Base-by-base conservation (phyloP, 2,329 filamentous ascomycete genomes). In the Domatiomyces catenatus region DNA sequence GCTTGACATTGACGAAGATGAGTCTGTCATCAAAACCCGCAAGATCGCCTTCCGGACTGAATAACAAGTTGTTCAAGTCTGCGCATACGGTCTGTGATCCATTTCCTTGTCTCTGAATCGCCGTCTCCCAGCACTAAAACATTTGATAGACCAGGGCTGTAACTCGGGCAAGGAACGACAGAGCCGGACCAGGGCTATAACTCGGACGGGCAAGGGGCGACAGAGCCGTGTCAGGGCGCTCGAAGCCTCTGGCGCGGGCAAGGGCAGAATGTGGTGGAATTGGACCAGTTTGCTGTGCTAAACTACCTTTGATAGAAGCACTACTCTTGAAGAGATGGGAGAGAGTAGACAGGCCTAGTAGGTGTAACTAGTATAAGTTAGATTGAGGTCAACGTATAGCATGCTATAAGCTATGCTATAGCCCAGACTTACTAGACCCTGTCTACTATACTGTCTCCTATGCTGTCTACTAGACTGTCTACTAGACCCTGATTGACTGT, bases 1-100 rank as follows among this genome's bases (percentile, higher is more conserved):
- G 53, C 57, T 81, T 52, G 72, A 75, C 18, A 67, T 64, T 5
- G 59, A 67, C 42, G 69, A 71, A 54, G 60, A 65, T 15, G 62
- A 69, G 52, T 66, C 66, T 10, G 59, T 61, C 24, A 62, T 67
- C 50, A 67, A 64, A 61, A 61, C 59, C 8, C 63, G 70, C 15
- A 53, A 67, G 54, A 61, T 62, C 8, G 65, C 67, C 17, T 72
- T 71, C 61, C 66, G 66, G 54, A 54, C 53, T 42, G 58, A 52
- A 22, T 48, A 53, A 42, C 47, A 24, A 28, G n/a, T 51, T 32
- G 28, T 42, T 47, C n/a, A 18, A 2, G 18, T 44, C 12, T 10
- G 39, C 42, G 18, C 18, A 43, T 32, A 43, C 24, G 19, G 32
- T 39, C 32, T 15, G 32, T 39, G 32, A 15, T 15, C 5, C 32